These are phyloP conservation scores for Dothidotthia symphoricarpi DNA, from an alignment of 2,329 filamentous ascomycete species.

Conservation along the genomic window DNA sequence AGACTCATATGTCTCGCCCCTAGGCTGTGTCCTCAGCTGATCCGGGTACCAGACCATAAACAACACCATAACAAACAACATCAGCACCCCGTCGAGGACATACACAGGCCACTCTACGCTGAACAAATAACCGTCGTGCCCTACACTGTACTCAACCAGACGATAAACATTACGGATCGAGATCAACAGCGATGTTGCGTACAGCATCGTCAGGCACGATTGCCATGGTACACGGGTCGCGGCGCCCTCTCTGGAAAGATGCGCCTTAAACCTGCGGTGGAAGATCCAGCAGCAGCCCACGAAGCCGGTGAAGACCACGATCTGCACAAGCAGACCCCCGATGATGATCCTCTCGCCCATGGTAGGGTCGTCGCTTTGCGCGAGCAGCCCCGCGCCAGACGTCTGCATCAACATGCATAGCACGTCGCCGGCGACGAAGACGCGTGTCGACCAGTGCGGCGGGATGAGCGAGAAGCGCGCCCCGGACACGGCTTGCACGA, in stretches of 20 bases:
- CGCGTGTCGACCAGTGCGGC: constrained; percentile 49
- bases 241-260: constrained; percentile 19
- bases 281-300: constrained; percentile 49
- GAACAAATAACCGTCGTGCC: constrained; percentile 47
- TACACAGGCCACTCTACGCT: constrained; percentile 53
- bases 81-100: constrained; percentile 50
- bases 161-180: constrained; percentile 47
- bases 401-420: constrained; percentile 52
- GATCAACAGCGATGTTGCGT: constrained; percentile 42
- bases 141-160: constrained; percentile 44
- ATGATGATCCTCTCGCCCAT: constrained; percentile 46
- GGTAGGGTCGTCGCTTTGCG: constrained; percentile 1
- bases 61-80: constrained; percentile 27
- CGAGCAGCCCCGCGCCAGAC: constrained; percentile 44
- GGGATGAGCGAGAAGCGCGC: constrained; percentile 43
- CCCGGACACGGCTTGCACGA: constrained; percentile 40
- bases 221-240: constrained; percentile 27
- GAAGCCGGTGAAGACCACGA: constrained; percentile 59
- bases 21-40: too few relatives aligned
- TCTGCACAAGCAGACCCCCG: constrained; percentile 55
- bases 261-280: constrained; percentile 42
- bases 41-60: constrained; percentile 1
- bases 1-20: too few relatives aligned
- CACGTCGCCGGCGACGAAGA: constrained; percentile 55
- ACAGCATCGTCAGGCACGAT: constrained; percentile 32